Conservation (phyloP, 2,329 filamentous ascomycete genomes). For the Periglandula ipomoeae region DNA sequence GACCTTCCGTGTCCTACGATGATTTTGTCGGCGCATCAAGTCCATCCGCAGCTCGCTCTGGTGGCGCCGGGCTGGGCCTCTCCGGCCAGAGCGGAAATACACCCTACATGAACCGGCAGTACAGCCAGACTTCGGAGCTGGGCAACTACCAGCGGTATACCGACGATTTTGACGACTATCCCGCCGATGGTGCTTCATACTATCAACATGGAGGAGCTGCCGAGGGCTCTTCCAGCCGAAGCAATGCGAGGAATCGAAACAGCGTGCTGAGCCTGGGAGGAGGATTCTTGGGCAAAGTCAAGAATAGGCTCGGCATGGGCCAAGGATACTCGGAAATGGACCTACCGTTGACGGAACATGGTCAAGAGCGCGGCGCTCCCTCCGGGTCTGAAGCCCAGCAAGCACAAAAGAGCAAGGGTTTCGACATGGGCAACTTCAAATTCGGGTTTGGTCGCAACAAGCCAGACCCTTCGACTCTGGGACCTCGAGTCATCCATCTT, state of each 20-base stretch:
- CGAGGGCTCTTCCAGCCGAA: constrained; percentile 37
- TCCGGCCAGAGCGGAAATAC: constrained; percentile 14
- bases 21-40: constrained; percentile 71
- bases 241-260: constrained; percentile 67
- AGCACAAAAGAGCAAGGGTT: constrained; percentile 43
- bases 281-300: constrained; percentile 76
- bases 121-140: constrained; percentile 71
- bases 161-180: constrained; percentile 73
- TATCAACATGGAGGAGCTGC: constrained; percentile 67
- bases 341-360: constrained; percentile 76
- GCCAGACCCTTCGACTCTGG: constrained; percentile 80
- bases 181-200: constrained; percentile 68
- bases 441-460: constrained; percentile 83
- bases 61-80: constrained; percentile 17
- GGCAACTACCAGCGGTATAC: constrained; percentile 89
- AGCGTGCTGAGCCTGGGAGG: constrained; percentile 83
- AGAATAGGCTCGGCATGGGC: constrained; percentile 83
- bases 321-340: constrained; percentile 97
- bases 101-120: constrained; percentile 43
- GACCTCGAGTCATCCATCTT: constrained; percentile 85
- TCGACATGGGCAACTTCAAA: constrained; percentile 72
- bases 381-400: constrained; percentile 34
- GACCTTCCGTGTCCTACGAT: constrained; percentile 89
- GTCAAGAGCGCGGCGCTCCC: constrained; percentile 28
- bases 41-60: constrained; percentile 31